Base-by-base conservation (phyloP, 2,329 filamentous ascomycete species). In the Triangularia setosa region DNA sequence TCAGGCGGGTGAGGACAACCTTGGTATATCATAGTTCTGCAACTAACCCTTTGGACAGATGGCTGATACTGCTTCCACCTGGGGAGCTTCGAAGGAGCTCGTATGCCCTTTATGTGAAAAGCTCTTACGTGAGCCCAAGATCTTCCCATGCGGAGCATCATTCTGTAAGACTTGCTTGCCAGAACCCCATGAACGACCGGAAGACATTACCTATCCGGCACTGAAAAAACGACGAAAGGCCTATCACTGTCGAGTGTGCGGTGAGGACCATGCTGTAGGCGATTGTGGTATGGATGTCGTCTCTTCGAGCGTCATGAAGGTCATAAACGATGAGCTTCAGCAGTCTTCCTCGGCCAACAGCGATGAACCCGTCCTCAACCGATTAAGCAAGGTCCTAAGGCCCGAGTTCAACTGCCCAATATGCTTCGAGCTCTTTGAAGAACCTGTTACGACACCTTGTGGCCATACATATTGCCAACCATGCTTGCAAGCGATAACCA, bases 381-480 rank as follows among this genome's bases (percentile, higher is more conserved):
- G 24, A 25, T 11, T 95, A 14, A 86, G 87, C 70, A 84, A 89
- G 25, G 79, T 81, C 1, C 81, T 86, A 2, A 85, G 88, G 65
- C 80, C 81, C 16, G 92, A 96, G 73, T 80, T 96, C 72, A 92
- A 97, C 72, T 97, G 93, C 69, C 91, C 95, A 71, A 87, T 97
- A 64, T 97, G 93, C 77, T 96, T 94, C 75, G 85, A 87, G 48
- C 76, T 96, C 23, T 90, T 94, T 74, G 79, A 92, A 65, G 90
- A 96, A 66, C 92, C 93, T 0, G 80, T 93, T 60, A 97, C 93
- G 0, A 96, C 92, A 0, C 83, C 86, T 1, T 97, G 93, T 71
- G 93, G 93, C 1, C 93, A 97, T 75, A 97, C 92, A 0, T 94
- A 95, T 72, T 97, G 93, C 75, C 87, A 90, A 21, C 84, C 85